phyloP scores from a whole-genome alignment of 257 asterid genomes.

The Hygrophila difformis region DNA sequence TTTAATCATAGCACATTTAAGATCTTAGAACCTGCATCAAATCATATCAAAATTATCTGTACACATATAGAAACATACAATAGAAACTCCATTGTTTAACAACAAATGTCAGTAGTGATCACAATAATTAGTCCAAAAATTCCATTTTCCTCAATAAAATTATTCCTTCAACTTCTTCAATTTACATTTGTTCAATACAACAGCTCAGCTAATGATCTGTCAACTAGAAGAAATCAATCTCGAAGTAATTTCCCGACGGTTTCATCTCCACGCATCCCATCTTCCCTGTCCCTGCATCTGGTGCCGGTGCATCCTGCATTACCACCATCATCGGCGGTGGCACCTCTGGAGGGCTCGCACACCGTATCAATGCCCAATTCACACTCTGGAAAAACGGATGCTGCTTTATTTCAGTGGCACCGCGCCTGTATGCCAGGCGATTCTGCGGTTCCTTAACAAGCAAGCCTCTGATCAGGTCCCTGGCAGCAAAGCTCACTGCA shows the following conservation, averaged over 20 bases:
- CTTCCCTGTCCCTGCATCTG: conserved; percentile 21
- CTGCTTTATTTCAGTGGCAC: conserved; percentile 57
- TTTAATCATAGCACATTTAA: too few relatives aligned
- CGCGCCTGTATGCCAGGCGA: conserved; percentile 52
- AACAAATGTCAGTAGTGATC: too few relatives aligned
- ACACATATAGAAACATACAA: too few relatives aligned
- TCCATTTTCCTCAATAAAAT: too few relatives aligned
- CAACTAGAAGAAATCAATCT: conserved; percentile 44
- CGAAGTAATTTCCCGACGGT: conserved; percentile 53
- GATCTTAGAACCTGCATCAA: too few relatives aligned
- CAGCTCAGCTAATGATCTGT: background rate
- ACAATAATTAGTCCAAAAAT: too few relatives aligned
- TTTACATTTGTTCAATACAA: conserved; percentile 20
- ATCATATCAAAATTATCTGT: too few relatives aligned
- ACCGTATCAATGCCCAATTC: conserved; percentile 52
- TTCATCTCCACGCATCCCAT: conserved; percentile 42
- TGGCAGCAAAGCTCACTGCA: conserved; percentile 42
- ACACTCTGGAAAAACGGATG: conserved; percentile 58
- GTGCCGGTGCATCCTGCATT: conserved; percentile 13
- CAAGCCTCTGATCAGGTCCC: conserved; percentile 49
- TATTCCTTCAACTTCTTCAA: conserved; percentile 24
- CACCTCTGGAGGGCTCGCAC: conserved; percentile 51
- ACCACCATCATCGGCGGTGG: conserved; percentile 24
- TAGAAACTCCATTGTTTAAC: too few relatives aligned
- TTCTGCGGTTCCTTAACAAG: conserved; percentile 59